Evolutionary conservation across 2,329 filamentous ascomycete species (phyloP).

Genomic region (Calonectria hawksworthii): DNA sequence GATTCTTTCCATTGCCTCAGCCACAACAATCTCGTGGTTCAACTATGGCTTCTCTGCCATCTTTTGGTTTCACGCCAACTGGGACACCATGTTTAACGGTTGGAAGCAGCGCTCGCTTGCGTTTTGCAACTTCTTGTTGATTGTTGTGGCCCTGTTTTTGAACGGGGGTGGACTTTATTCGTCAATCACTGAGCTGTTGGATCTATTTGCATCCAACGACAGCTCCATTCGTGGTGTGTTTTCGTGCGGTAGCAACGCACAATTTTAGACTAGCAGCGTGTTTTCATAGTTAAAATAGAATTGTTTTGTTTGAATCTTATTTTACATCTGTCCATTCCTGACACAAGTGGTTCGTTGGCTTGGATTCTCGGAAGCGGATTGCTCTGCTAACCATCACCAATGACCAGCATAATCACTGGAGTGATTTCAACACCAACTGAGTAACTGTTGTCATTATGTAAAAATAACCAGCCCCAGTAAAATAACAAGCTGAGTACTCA

Average conservation of each 20-base stretch:
- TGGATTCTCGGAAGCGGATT: too few species aligned
- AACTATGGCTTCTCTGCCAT: slow-evolving; percentile 42
- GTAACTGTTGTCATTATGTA: too few species aligned
- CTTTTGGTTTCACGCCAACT: slow-evolving; percentile 45
- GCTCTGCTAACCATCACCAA: too few species aligned
- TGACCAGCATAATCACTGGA: too few species aligned
- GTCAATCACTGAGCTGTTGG: slow-evolving; percentile 40
- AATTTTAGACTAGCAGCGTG: slow-evolving; percentile 21
- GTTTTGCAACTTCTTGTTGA: slow-evolving; percentile 36
- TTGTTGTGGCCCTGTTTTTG: slow-evolving; percentile 38
- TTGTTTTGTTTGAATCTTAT: background rate
- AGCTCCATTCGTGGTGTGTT: slow-evolving; percentile 40
- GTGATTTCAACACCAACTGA: too few species aligned
- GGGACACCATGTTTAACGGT: slow-evolving; percentile 26
- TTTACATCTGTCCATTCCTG: background rate
- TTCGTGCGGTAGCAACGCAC: slow-evolving; percentile 40
- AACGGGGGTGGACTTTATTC: slow-evolving; percentile 45
- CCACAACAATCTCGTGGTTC: slow-evolving; percentile 46
- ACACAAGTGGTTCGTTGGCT: background rate
- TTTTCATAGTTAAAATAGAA: background rate
- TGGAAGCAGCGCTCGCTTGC: slow-evolving; percentile 41
- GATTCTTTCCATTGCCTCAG: slow-evolving; percentile 43
- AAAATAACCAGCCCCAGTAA: too few species aligned
- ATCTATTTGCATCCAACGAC: slow-evolving; percentile 29
- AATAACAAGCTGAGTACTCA: too few species aligned